These are phyloP conservation scores for Penicillium cataractarum DNA, from an alignment of 495 filamentous ascomycete genomes.

Conservation along the genomic window DNA sequence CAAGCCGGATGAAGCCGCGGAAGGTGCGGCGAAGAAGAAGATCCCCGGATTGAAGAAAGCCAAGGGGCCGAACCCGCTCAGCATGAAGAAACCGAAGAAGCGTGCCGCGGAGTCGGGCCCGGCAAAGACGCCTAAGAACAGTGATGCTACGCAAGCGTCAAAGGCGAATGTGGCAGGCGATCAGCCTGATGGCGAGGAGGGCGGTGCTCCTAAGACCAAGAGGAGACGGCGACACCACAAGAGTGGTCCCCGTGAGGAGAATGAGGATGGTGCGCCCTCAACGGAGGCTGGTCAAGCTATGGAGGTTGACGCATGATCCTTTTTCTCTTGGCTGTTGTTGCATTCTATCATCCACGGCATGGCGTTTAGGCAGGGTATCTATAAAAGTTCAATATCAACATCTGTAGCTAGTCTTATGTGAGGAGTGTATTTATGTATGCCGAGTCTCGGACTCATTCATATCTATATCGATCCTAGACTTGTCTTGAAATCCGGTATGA, in stretches of 20 bases:
- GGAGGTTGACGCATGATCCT: conserved; percentile 31
- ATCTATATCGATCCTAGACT: too few species aligned
- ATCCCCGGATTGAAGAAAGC: conserved; percentile 71
- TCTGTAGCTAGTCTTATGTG: background rate
- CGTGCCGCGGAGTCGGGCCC: conserved; percentile 26
- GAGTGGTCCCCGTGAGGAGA: conserved; percentile 24
- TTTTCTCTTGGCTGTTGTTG: conserved; percentile 22
- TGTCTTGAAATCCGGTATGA: too few species aligned
- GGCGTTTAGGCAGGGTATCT: conserved; percentile 41
- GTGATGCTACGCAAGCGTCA: conserved; percentile 13
- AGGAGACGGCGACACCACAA: conserved; percentile 54
- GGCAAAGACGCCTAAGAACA: conserved; percentile 20
- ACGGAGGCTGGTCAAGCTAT: conserved; percentile 25
- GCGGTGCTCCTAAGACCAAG: conserved; percentile 35
- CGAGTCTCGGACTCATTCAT: background rate
- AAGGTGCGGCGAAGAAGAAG: conserved; percentile 48
- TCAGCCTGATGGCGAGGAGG: conserved; percentile 26
- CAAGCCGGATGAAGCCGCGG: conserved; percentile 33
- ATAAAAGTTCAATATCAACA: conserved; percentile 29
- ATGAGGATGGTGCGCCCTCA: conserved; percentile 22
- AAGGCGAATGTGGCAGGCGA: conserved; percentile 12
- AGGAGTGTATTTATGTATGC: background rate
- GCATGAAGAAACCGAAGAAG: conserved; percentile 83
- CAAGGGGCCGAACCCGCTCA: conserved; percentile 88
- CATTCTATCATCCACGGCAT: conserved; percentile 30